These are phyloP conservation scores for Ganoderma resinaceum DNA, from an alignment of 1,284 basidiomycete genomes.

Conservation along the genomic window DNA sequence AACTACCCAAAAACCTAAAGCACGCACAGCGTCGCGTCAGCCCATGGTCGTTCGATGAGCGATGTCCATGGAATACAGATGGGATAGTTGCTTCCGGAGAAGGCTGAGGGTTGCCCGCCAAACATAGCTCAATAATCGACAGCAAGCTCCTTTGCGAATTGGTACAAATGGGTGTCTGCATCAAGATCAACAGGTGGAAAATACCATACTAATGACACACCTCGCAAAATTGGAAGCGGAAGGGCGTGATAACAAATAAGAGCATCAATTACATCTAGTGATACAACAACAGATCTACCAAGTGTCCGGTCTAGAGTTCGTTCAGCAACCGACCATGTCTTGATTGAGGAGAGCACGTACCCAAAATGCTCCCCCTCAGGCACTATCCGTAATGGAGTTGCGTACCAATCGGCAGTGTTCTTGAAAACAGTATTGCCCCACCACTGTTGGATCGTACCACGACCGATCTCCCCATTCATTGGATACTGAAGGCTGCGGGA, in stretches of 20 bases:
- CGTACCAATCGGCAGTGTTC: slow-evolving; percentile 43
- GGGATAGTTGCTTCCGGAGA: no score
- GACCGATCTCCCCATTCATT: slow-evolving; percentile 50
- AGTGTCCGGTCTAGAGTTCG: slow-evolving; percentile 20
- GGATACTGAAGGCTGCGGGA: slow-evolving; percentile 50
- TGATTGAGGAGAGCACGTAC: slow-evolving; percentile 28
- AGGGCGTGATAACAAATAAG: slow-evolving; percentile 15
- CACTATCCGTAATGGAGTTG: slow-evolving; percentile 35
- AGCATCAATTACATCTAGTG: slow-evolving; percentile 30
- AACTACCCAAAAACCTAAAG: background rate
- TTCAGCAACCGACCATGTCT: background rate
- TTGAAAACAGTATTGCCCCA: slow-evolving; percentile 52
- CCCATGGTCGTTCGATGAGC: no score
- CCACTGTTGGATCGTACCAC: slow-evolving; percentile 44
- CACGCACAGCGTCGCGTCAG: background rate
- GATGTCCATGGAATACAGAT: no score
- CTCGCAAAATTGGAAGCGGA: background rate
- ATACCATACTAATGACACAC: background rate
- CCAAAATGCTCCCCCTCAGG: slow-evolving; percentile 40
- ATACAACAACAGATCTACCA: slow-evolving; percentile 32
- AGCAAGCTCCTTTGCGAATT: background rate
- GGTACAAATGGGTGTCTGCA: background rate
- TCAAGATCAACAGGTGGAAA: background rate
- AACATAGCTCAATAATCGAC: no score
- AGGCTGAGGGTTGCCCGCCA: no score